phyloP scores from a whole-genome alignment of 805 yeast species.

The Diddensiella caesifluorescens region DNA sequence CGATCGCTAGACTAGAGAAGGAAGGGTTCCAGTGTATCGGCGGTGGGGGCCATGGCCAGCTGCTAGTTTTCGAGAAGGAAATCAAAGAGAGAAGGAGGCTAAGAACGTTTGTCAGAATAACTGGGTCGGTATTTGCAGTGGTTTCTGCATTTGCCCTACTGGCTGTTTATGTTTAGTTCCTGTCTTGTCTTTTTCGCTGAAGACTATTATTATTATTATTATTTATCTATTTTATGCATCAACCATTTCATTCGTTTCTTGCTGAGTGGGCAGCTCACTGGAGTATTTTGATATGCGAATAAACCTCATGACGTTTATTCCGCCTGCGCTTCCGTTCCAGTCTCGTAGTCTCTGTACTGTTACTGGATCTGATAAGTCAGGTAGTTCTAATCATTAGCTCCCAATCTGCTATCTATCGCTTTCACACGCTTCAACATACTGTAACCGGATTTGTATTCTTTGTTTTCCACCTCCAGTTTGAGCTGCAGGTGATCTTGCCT shows the following conservation, averaged over 20 bases:
- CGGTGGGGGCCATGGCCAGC: slow-evolving; percentile 37
- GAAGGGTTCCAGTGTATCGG: slow-evolving; percentile 54
- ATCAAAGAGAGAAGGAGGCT: slow-evolving; percentile 18
- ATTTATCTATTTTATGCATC: slow-evolving; percentile 2
- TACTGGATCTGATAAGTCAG: slow-evolving; percentile 58
- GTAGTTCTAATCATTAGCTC: slow-evolving; percentile 39
- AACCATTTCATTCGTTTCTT: neutral
- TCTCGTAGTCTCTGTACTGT: slow-evolving; percentile 55
- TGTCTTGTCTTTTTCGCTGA: neutral
- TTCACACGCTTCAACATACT: slow-evolving; percentile 15
- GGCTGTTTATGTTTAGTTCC: slow-evolving; percentile 4
- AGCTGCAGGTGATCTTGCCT: slow-evolving; percentile 64
- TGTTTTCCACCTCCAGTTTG: slow-evolving; percentile 53
- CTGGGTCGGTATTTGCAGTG: slow-evolving; percentile 5
- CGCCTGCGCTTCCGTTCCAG: slow-evolving; percentile 85
- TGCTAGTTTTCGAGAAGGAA: slow-evolving; percentile 40
- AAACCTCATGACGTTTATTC: slow-evolving; percentile 57
- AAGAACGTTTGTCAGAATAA: slow-evolving; percentile 9
- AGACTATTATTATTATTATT: slow-evolving; percentile 3
- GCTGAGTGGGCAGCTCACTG: neutral
- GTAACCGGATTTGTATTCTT: slow-evolving; percentile 64
- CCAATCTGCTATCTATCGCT: neutral
- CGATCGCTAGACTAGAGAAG: slow-evolving; percentile 41
- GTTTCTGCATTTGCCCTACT: slow-evolving; percentile 5
- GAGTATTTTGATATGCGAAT: slow-evolving; percentile 30